Base-by-base conservation (phyloP, 2,329 filamentous ascomycete species). In the Dactylellina parvicollis region DNA sequence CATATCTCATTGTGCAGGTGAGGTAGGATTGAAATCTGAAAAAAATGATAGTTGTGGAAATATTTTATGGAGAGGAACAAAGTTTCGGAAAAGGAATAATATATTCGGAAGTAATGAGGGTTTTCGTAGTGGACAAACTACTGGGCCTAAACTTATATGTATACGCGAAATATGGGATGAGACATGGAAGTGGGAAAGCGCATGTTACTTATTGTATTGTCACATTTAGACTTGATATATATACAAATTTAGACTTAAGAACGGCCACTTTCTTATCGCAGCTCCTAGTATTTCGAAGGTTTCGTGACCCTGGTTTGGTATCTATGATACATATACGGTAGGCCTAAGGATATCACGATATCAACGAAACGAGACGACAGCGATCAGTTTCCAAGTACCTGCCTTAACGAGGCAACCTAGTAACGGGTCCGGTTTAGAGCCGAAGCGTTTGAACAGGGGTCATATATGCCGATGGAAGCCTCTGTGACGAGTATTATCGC, bases 341-440 rank as follows among this genome's bases (percentile, higher is more conserved):
- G n/a, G n/a, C n/a, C n/a, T n/a, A n/a, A n/a, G 47, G 34, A 62
- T 62, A 52, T 30, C 26, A 5, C 4, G 28, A 20, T 65, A 16
- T 28, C 24, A 50, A 72, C 65, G 67, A 72, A 72, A 64, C 67
- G 44, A 54, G 30, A 59, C 46, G 28, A 44, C 4, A 52, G 34
- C 32, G 26, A 54, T 42, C 24, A 12, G 30, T n/a, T 34, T 46
- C 12, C 10, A 16, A 30, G 52, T 46, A 65, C 50, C 67, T 72
- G 60, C 67, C 59, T 46, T 20, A 70, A 72, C 7, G 16, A 55
- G 59, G 22, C 26, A 26, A 20, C 8, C 16, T 24, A 14, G n/a
- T 42, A 28, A 62, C 56, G 20, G 18, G 32, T 46, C 42, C n/a
- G 46, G 57, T 5, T 34, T 46, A 59, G 57, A 59, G 24, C 26